Evolutionary conservation across 257 asterid species (phyloP).

Genomic region (Avicennia marina): DNA sequence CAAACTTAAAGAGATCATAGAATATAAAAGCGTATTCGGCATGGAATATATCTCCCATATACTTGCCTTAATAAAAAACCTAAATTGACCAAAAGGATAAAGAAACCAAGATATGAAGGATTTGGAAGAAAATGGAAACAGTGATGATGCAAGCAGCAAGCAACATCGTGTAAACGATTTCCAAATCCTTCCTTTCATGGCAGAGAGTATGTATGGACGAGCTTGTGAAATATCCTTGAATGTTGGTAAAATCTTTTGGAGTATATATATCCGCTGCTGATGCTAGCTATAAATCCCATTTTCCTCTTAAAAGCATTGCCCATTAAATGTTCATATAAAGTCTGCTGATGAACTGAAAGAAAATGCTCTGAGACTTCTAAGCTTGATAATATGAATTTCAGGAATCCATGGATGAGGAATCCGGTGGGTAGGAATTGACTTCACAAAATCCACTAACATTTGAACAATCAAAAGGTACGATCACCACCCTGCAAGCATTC

Average conservation of each 20-base stretch:
- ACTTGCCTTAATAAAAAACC: neutral
- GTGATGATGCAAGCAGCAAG: neutral
- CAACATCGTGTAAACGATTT: too few relatives aligned
- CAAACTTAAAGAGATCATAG: neutral
- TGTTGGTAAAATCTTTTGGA: too few relatives aligned
- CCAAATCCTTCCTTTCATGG: too few relatives aligned
- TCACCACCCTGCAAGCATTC: neutral
- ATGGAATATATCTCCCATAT: neutral
- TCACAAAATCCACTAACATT: neutral
- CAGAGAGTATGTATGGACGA: too few relatives aligned
- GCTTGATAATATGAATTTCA: constrained; percentile 2
- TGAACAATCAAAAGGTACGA: neutral
- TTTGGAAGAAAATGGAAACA: neutral
- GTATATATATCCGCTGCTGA: too few relatives aligned
- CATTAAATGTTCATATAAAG: too few relatives aligned
- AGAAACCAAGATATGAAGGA: neutral
- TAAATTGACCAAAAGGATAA: neutral
- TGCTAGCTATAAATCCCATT: too few relatives aligned
- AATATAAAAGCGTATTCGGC: neutral
- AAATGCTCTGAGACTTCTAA: neutral
- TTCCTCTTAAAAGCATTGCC: too few relatives aligned
- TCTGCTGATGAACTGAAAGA: neutral
- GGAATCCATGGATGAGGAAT: neutral
- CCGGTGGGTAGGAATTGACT: neutral
- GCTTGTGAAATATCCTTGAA: too few relatives aligned